Base-by-base conservation (phyloP, 495 filamentous ascomycete genomes). In the Aspergillus asperescens region DNA sequence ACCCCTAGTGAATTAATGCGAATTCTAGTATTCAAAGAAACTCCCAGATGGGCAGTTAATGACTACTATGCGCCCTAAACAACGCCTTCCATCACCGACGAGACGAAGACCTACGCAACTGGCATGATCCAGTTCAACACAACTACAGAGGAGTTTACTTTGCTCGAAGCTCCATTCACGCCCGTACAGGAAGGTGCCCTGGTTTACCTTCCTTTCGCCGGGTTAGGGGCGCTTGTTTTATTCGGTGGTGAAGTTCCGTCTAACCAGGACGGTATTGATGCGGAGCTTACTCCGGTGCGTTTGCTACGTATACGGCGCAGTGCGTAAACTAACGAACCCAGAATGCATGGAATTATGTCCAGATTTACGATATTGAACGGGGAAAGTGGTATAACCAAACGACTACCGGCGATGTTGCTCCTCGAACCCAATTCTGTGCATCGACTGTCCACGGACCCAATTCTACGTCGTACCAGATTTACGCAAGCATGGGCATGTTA, bases 351-450 rank as follows among this genome's bases (percentile, higher is more conserved):
- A 25, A 59, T 25, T 48, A 55, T 27, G 57, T 55, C 7, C 38
- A 55, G n/a, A 29, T 59, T 5, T 59, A 59, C 28, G 57, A 59
- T 22, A 55, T 59, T n/a, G 52, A 41, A 13, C 20, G 2, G 3
- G 43, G 15, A 5, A 55, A 44, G 16, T 59, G 57, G 57, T 59
- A 59, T 20, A 59, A 59, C 18, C 57, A 59, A 20, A 46, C 52
- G 1, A 59, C 57, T 3, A 52, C 41, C 5, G 57, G 57, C 13
- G 43, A 16, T 7, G 48, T 44, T 0, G 25, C 52, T 7, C 20
- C 48, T 3, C 37, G 57, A 29, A 59, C 52, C 5, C 48, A 59
- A 32, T 59, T 52, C 22, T 59, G 57, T 28, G 57, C 57, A 1
- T 34, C 48, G 8, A 52, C 52, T 13, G 41, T 55, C 13, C 52